Percentiles rank a stretch among this genome's conserved stretches.
phyloP scores from a whole-genome alignment of 805 yeast species.

The Maudiozyma bulderi region DNA sequence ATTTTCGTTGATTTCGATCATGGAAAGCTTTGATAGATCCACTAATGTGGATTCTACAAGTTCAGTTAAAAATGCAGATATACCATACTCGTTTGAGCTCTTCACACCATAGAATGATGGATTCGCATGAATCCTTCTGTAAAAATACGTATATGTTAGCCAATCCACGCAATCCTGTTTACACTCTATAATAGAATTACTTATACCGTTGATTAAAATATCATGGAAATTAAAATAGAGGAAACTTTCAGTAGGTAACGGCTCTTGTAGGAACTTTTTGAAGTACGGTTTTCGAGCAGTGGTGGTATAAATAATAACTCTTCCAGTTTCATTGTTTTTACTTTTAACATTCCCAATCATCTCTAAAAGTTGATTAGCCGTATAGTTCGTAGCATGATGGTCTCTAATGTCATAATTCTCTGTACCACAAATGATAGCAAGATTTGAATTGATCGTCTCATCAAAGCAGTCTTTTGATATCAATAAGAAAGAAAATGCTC shows the following conservation, averaged over 20 bases:
- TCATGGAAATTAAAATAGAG: conserved; percentile 53
- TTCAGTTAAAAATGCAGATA: conserved; percentile 78
- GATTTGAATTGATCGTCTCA: conserved; percentile 41
- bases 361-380: conserved; percentile 53
- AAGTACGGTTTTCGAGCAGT: conserved; percentile 51
- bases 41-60: conserved; percentile 60
- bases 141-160: conserved; percentile 77
- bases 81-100: conserved; percentile 52
- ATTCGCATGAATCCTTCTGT: conserved; percentile 67
- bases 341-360: conserved; percentile 45
- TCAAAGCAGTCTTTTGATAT: conserved; percentile 50
- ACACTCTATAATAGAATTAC: conserved; percentile 47
- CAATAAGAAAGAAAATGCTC: conserved; percentile 46
- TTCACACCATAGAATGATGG: conserved; percentile 83
- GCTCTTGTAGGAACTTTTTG: conserved; percentile 57
- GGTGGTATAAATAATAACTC: conserved; percentile 49
- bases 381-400: conserved; percentile 58
- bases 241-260: conserved; percentile 79
- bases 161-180: conserved; percentile 87
- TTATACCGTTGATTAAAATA: conserved; percentile 62
- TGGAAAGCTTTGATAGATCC: conserved; percentile 50
- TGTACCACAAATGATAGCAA: conserved; percentile 62
- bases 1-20: conserved; percentile 43
- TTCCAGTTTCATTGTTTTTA: conserved; percentile 22
- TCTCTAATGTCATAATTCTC: conserved; percentile 64